Percentiles rank a stretch among this genome's conserved stretches.
Conservation (phyloP, 306 rosid species). For the Arachis hypogaea region DNA sequence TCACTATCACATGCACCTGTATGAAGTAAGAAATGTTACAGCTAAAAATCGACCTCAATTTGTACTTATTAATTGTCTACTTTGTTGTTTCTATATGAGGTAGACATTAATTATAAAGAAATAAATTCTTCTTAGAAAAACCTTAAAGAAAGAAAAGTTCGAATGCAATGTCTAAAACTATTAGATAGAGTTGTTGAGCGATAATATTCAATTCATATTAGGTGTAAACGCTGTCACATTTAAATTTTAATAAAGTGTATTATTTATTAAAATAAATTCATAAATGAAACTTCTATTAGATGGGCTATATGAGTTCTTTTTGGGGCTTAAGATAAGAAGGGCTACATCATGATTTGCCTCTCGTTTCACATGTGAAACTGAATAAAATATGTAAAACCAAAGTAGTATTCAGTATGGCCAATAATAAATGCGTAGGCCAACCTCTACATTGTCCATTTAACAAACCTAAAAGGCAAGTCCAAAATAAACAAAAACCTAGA, state of each 20-base stretch:
- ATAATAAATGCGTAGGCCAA: too few relatives aligned
- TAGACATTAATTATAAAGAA: background rate
- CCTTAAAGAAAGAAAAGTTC: background rate
- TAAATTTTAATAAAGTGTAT: background rate
- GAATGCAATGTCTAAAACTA: background rate
- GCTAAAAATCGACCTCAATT: background rate
- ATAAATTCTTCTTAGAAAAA: background rate
- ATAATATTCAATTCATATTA: too few relatives aligned
- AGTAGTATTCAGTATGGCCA: too few relatives aligned
- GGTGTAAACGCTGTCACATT: background rate
- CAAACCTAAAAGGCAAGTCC: too few relatives aligned
- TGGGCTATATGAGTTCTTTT: too few relatives aligned
- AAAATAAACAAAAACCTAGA: too few relatives aligned
- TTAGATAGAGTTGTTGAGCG: background rate
- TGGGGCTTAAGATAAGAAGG: too few relatives aligned
- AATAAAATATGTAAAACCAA: too few relatives aligned
- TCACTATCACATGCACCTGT: slow-evolving; percentile 6
- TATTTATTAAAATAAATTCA: background rate
- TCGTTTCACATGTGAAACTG: too few relatives aligned
- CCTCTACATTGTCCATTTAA: too few relatives aligned
- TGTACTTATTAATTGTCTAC: background rate
- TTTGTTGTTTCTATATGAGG: background rate
- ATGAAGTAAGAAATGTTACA: background rate
- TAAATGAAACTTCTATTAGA: background rate
- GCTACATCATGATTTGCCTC: too few relatives aligned